Conservation (phyloP, 306 rosid genomes). For the Dryas alaskensis region DNA sequence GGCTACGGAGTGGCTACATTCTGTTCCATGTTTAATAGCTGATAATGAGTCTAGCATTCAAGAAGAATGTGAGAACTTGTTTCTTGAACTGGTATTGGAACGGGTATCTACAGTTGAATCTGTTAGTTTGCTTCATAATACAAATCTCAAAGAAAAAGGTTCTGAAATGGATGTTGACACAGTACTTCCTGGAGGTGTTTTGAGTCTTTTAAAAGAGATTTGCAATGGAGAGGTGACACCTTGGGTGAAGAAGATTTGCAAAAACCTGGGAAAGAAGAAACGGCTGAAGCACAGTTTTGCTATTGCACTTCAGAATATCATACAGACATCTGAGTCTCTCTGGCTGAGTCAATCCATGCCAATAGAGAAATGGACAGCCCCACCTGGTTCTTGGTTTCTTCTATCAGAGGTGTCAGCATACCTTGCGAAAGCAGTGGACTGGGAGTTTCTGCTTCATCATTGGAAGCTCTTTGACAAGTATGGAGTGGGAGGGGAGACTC, state of each 20-base stretch:
- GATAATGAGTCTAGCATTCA: constrained; percentile 92
- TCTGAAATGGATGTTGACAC: constrained; percentile 45
- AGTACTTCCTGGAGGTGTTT: constrained; percentile 47
- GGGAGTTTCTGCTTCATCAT: constrained; percentile 93
- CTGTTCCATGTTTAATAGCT: constrained; percentile 72
- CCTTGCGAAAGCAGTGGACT: constrained; percentile 74
- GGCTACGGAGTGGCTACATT: constrained; percentile 79
- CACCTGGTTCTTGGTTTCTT: constrained; percentile 93
- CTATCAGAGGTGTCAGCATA: constrained; percentile 81
- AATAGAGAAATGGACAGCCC: constrained; percentile 90
- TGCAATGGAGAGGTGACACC: constrained; percentile 76
- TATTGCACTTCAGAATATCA: constrained; percentile 68
- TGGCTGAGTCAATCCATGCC: constrained; percentile 72
- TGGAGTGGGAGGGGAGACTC: constrained; percentile 40
- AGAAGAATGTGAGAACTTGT: constrained; percentile 89
- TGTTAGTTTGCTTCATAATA: constrained; percentile 26
- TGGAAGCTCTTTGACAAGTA: constrained; percentile 88
- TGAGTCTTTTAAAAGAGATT: constrained; percentile 62
- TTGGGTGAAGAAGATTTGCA: constrained; percentile 91
- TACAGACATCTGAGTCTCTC: constrained; percentile 66
- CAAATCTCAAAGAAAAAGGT: constrained; percentile 28
- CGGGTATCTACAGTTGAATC: constrained; percentile 55
- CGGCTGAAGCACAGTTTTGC: constrained; percentile 51
- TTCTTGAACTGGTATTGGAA: constrained; percentile 79
- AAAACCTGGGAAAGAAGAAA: constrained; percentile 79